Percentiles rank a stretch among this genome's conserved stretches.
phyloP scores from a whole-genome alignment of 805 yeast genomes.

The Starmerella tilneyi region DNA sequence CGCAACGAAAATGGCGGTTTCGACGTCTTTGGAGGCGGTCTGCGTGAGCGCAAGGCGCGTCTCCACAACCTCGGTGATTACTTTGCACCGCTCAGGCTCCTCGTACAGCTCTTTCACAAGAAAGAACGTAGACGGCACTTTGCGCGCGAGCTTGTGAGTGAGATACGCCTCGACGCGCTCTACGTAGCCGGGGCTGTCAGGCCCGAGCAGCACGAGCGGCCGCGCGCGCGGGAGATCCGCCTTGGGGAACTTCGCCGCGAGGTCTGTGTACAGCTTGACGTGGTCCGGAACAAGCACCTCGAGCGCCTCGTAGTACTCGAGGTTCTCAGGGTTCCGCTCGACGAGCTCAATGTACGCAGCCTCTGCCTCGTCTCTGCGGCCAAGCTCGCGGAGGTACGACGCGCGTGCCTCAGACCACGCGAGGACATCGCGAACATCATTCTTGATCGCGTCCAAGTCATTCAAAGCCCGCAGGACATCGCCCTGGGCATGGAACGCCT shows the following conservation, averaged over 20 bases:
- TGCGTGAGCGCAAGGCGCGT: background rate
- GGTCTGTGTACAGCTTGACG: conserved; percentile 45
- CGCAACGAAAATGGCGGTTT: conserved; percentile 17
- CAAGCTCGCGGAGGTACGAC: conserved; percentile 48
- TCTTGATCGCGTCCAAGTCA: conserved; percentile 37
- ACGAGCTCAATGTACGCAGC: conserved; percentile 55
- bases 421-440: conserved; percentile 38
- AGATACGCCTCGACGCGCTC: conserved; percentile 44
- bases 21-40: conserved; percentile 20
- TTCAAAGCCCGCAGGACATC: conserved; percentile 55
- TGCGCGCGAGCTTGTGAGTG: conserved; percentile 52
- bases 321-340: conserved; percentile 77
- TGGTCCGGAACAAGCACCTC: conserved; percentile 47
- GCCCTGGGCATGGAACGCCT: conserved; percentile 52
- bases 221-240: conserved; percentile 70
- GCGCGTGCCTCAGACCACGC: conserved; percentile 61
- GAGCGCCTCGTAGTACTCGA: conserved; percentile 51
- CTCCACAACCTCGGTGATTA: conserved; percentile 10
- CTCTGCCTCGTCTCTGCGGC: conserved; percentile 47
- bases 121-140: conserved; percentile 84
- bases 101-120: conserved; percentile 50
- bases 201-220: conserved; percentile 45
- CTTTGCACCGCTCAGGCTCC: conserved; percentile 9
- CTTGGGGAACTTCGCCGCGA: conserved; percentile 64
- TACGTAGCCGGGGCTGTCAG: conserved; percentile 34